Evolutionary conservation across 257 asterid species (phyloP).

Genomic region (Primulina eburnea): DNA sequence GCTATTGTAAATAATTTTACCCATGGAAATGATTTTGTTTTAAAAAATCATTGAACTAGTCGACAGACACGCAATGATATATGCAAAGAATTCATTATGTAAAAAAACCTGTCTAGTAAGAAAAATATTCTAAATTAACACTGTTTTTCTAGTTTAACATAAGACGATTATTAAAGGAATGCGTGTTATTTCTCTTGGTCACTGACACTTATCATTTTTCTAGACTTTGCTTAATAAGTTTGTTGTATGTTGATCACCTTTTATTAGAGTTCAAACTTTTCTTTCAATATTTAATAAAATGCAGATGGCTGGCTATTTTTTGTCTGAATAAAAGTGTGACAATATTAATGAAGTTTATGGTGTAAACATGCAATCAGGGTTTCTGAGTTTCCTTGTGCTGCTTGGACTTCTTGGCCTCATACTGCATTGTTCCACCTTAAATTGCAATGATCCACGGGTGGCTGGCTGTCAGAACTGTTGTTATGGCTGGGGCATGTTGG

Average conservation of each 20-base stretch:
- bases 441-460: constrained; percentile 39
- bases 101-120: background rate
- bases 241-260: background rate
- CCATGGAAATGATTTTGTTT: background rate
- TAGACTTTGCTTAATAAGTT: background rate
- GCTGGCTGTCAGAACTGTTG: constrained; percentile 65
- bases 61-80: background rate
- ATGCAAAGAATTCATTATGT: too few relatives aligned
- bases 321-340: background rate
- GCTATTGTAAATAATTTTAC: background rate
- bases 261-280: background rate
- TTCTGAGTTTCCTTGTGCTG: constrained; percentile 50
- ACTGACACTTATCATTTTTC: background rate
- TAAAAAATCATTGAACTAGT: background rate
- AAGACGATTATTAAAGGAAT: background rate
- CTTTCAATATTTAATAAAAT: background rate
- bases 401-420: constrained; percentile 46
- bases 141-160: too few relatives aligned
- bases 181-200: background rate
- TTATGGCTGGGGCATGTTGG: constrained; percentile 57
- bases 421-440: constrained; percentile 43
- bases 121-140: background rate
- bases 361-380: constrained; percentile 39
- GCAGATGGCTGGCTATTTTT: background rate
- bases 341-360: constrained; percentile 3